Evolutionary conservation across 441 rosid species (phyloP).

Genomic region (Syzygium malaccense): DNA sequence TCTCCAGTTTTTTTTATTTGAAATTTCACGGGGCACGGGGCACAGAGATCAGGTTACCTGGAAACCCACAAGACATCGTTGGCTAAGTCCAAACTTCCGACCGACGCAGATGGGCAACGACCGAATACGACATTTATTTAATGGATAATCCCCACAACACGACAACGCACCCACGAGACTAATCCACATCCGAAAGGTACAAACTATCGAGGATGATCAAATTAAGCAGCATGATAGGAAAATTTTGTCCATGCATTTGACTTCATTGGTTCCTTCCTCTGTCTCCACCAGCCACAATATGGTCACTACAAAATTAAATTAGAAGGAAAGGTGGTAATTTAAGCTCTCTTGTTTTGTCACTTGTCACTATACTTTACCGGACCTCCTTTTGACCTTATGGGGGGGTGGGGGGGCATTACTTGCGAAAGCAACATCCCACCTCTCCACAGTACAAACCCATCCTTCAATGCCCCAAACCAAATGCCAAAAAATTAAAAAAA

Average conservation of each 20-base stretch:
- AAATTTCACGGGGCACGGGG: not conserved
- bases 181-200: not conserved
- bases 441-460: not conserved
- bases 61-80: not conserved
- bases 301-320: not conserved
- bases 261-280: not conserved
- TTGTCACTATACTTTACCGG: not conserved
- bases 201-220: not conserved
- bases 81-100: not conserved
- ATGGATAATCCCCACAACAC: not conserved
- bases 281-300: not conserved
- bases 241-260: not conserved
- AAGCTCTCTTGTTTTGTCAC: not conserved
- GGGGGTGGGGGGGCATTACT: not conserved
- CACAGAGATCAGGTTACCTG: not conserved
- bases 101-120: not conserved
- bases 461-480: not conserved
- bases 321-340: not conserved
- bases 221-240: not conserved
- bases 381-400: conserved; percentile 1
- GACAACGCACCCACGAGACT: not conserved
- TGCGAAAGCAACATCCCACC: conserved; percentile 4
- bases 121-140: not conserved
- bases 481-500: not conserved
- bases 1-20: not conserved